Percentiles rank a stretch among this genome's conserved stretches.
Evolutionary conservation across 768 basidiomycete genomes (phyloP).

Genomic region (Wakefieldia striispora): DNA sequence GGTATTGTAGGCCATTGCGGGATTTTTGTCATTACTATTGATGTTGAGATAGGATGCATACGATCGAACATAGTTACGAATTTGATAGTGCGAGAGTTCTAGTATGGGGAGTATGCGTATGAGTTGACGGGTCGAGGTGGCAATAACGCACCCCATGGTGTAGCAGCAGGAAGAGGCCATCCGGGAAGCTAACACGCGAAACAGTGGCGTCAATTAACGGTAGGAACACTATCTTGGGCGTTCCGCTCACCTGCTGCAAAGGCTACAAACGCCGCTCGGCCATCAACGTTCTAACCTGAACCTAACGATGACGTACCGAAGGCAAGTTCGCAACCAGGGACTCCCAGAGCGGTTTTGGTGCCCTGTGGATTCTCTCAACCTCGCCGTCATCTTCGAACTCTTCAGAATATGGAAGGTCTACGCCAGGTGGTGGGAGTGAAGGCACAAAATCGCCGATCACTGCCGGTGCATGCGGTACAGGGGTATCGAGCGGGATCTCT

Average conservation of each 20-base stretch:
- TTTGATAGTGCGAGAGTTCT: slow-evolving; percentile 34
- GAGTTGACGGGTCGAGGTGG: too few species aligned
- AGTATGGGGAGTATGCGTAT: background rate
- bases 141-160: slow-evolving; percentile 8
- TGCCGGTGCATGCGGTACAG: slow-evolving; percentile 8
- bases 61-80: slow-evolving; percentile 39
- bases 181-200: slow-evolving; percentile 1
- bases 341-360: slow-evolving; percentile 16
- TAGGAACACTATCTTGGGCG: too few species aligned
- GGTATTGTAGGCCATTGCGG: slow-evolving; percentile 42
- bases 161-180: slow-evolving; percentile 17
- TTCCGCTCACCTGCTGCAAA: background rate
- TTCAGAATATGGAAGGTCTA: slow-evolving; percentile 8
- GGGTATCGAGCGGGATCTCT: slow-evolving; percentile 10
- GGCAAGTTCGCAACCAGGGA: slow-evolving; percentile 9
- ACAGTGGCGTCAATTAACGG: too few species aligned
- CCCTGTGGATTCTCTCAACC: slow-evolving; percentile 3
- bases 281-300: too few species aligned
- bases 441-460: slow-evolving; percentile 11
- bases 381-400: slow-evolving; percentile 11
- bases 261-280: background rate
- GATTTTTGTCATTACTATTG: slow-evolving; percentile 42
- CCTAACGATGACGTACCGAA: slow-evolving; percentile 5
- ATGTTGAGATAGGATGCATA: slow-evolving; percentile 42
- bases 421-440: slow-evolving; percentile 4